A percentile compares a stretch with the other conserved stretches of the same genome.
phyloP scores from a whole-genome alignment of 352 stramenopile species.

The Pythium sukuiense region DNA sequence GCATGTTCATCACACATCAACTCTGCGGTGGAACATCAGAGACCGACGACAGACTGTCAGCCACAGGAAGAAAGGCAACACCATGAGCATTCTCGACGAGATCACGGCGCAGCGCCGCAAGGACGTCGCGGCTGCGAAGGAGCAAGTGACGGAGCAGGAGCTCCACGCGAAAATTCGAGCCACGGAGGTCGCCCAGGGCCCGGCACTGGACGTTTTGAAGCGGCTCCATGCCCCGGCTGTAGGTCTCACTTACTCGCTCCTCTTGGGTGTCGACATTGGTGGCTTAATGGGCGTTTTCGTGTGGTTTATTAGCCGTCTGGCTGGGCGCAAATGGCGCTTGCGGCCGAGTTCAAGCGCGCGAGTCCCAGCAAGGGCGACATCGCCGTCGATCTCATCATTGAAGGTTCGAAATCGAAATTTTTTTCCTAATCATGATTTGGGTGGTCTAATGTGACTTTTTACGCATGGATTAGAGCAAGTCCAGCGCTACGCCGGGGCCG shows the following conservation, averaged over 20 bases:
- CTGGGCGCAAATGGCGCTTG: slow-evolving; percentile 88
- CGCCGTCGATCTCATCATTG: slow-evolving; percentile 63
- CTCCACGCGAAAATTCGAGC: slow-evolving; percentile 73
- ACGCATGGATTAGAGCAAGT: slow-evolving; percentile 81
- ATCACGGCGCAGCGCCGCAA: slow-evolving; percentile 73
- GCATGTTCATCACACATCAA: background rate
- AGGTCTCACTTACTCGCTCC: slow-evolving; percentile 12
- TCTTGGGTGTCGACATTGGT: background rate
- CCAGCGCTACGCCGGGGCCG: slow-evolving; percentile 86
- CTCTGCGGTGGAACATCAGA: background rate
- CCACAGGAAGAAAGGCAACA: background rate
- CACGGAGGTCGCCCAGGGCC: slow-evolving; percentile 80
- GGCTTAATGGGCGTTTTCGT: background rate
- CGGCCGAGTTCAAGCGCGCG: slow-evolving; percentile 98
- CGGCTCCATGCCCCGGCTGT: slow-evolving; percentile 82
- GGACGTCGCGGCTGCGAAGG: slow-evolving; percentile 67
- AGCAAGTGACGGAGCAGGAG: slow-evolving; percentile 35
- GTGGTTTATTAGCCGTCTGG: slow-evolving; percentile 41
- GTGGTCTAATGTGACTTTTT: background rate
- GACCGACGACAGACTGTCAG: background rate
- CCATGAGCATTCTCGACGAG: slow-evolving; percentile 72
- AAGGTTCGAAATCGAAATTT: slow-evolving; percentile 34
- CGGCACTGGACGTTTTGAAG: slow-evolving; percentile 84
- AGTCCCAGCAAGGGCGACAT: slow-evolving; percentile 98
- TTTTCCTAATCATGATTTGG: slow-evolving; percentile 29